Percentiles rank a stretch among this genome's conserved stretches.
Evolutionary conservation across 2,329 filamentous ascomycete genomes (phyloP).

Genomic region (Aspergillus oerlinghausenensis): DNA sequence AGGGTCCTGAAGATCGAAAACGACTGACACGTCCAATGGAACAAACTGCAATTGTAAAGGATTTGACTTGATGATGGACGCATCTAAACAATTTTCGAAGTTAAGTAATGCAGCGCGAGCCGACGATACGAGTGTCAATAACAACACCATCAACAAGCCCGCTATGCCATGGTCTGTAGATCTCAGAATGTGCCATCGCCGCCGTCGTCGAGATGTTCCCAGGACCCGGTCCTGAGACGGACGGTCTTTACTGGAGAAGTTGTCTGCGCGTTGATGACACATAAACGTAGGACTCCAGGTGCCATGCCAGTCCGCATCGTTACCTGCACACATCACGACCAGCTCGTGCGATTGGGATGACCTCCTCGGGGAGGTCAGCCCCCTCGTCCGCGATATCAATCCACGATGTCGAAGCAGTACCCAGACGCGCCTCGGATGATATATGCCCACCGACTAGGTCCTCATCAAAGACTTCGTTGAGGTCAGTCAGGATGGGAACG

Average conservation of each 20-base stretch:
- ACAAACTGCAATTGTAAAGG: slow-evolving; percentile 71
- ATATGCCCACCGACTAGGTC: background rate
- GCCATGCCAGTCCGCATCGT: slow-evolving; percentile 20
- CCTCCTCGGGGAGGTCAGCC: slow-evolving; percentile 40
- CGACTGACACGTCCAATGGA: slow-evolving; percentile 68
- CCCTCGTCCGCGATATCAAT: slow-evolving; percentile 31
- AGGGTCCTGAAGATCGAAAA: slow-evolving; percentile 60
- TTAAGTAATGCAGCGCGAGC: slow-evolving; percentile 62
- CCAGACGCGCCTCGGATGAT: background rate
- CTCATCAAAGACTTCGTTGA: background rate
- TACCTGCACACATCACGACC: slow-evolving; percentile 29
- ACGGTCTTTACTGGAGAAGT: slow-evolving; percentile 5
- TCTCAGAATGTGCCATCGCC: slow-evolving; percentile 11
- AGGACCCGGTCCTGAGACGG: slow-evolving; percentile 15
- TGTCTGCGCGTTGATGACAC: slow-evolving; percentile 8
- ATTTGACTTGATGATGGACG: slow-evolving; percentile 54
- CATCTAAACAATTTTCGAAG: slow-evolving; percentile 77
- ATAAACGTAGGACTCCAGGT: slow-evolving; percentile 5
- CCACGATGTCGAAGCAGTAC: slow-evolving; percentile 31
- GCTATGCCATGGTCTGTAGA: slow-evolving; percentile 7
- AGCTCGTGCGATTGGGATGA: slow-evolving; percentile 30
- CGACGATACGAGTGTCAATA: slow-evolving; percentile 32
- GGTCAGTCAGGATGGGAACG: background rate
- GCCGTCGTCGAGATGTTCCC: slow-evolving; percentile 18
- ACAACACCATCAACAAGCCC: slow-evolving; percentile 19